phyloP scores from a whole-genome alignment of 768 basidiomycete species.

The Tylopilus plumbeoviolaceoides region DNA sequence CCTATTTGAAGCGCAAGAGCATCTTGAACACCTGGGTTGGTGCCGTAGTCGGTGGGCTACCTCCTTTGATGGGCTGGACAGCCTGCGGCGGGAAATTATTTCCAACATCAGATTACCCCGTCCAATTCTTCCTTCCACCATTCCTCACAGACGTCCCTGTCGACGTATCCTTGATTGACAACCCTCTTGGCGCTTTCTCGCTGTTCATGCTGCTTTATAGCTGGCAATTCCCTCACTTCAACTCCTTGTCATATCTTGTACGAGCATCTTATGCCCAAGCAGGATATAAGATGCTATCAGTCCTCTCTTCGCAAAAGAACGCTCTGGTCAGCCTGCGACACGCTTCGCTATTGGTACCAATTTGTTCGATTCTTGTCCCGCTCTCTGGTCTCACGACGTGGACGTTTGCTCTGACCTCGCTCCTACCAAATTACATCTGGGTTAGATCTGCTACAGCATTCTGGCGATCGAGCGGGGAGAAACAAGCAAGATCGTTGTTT shows the following conservation, averaged over 20 bases:
- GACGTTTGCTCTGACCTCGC: slow-evolving; percentile 74
- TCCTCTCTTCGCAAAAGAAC: slow-evolving; percentile 73
- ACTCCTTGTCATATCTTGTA: slow-evolving; percentile 82
- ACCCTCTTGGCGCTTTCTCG: slow-evolving; percentile 75
- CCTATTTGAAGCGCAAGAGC: slow-evolving; percentile 82
- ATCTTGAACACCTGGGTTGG: slow-evolving; percentile 93
- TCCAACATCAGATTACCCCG: slow-evolving; percentile 57
- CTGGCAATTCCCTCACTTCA: slow-evolving; percentile 99
- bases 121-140: slow-evolving; percentile 58
- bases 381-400: slow-evolving; percentile 92
- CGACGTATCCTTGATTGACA: slow-evolving; percentile 59
- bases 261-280: slow-evolving; percentile 88
- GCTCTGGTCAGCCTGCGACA: slow-evolving; percentile 84
- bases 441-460: slow-evolving; percentile 69
- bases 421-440: slow-evolving; percentile 73
- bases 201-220: slow-evolving; percentile 85
- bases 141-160: slow-evolving; percentile 43
- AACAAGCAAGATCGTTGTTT: slow-evolving; percentile 74
- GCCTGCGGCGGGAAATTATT: slow-evolving; percentile 82
- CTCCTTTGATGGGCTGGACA: slow-evolving; percentile 98
- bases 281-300: slow-evolving; percentile 90
- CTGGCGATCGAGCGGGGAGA: slow-evolving; percentile 67
- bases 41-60: slow-evolving; percentile 85
- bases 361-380: slow-evolving; percentile 78
- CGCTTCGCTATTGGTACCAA: slow-evolving; percentile 66